Evolutionary conservation across 139 green algal genomes (phyloP), one percentile per base, ranked within the genome.

Genomic region (Microglena sp.): DNA sequence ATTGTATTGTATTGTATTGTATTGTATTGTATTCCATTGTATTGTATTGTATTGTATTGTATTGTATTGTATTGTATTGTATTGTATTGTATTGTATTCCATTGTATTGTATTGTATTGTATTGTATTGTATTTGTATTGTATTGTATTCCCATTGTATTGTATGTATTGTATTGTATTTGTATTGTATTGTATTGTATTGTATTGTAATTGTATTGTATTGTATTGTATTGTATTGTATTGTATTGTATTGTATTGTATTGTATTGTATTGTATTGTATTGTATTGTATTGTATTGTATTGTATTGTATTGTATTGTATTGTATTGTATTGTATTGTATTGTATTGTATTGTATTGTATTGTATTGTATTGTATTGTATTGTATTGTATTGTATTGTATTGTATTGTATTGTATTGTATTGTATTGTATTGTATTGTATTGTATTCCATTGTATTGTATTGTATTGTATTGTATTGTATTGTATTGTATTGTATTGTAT

Each of bases 201-300:
- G 40, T 50, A 50, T 50, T 50, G 40, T 50, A 50, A 50, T 50
- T 50, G 40, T 50, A 50, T 50, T 50, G 40, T 50, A 50, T 50
- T 50, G 40, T 50, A 50, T 50, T 50, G 40, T 50, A 50, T 50
- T 50, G 40, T 50, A 11, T 24, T 15, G 15, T 50, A 50, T 50
- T 50, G 40, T 50, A 50, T 50, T 50, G 40, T 50, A 11, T 24
- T 15, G 15, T 50, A 50, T 50, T 50, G 40, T 50, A 50, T 50
- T 50, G 40, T 50, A 50, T 50, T 50, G 40, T 50, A 50, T 50
- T 50, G 40, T 50, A 50, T 50, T 50, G 40, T 50, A 50, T 50
- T 50, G 40, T 50, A 50, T 50, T 50, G 40, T 50, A 50, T 50
- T 50, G 40, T 50, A 50, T 50, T 50, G 40, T 50, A 50, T 50